These are phyloP conservation scores for Phytopythium oedochilum DNA, from an alignment of 352 stramenopile species.

Conservation along the genomic window DNA sequence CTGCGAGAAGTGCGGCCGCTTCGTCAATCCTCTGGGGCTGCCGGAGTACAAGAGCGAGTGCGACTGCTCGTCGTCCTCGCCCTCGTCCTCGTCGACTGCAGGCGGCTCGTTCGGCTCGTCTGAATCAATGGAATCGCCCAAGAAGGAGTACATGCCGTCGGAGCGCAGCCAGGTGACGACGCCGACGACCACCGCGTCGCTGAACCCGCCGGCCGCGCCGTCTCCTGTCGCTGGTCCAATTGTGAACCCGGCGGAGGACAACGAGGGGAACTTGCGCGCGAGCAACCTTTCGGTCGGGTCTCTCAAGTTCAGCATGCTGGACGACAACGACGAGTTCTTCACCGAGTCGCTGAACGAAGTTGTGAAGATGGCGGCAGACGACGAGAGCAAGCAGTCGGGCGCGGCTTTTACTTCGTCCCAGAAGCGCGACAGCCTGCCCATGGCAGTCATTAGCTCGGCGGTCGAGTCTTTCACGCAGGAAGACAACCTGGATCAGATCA, in stretches of 20 bases:
- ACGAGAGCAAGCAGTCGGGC: background rate
- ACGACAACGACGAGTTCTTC: constrained; percentile 66
- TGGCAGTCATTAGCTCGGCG: constrained; percentile 55
- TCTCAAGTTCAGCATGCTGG: constrained; percentile 68
- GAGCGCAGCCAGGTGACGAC: constrained; percentile 26
- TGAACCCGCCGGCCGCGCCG: constrained; percentile 24
- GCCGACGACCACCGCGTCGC: constrained; percentile 16
- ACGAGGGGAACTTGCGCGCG: constrained; percentile 25
- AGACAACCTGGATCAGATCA: constrained; percentile 72
- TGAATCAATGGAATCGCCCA: constrained; percentile 17
- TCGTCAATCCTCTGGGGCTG: constrained; percentile 77
- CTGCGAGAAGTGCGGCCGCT: constrained; percentile 71
- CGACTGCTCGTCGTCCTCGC: constrained; percentile 21
- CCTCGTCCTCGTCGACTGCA: constrained; percentile 5
- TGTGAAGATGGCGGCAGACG: constrained; percentile 27
- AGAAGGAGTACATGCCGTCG: constrained; percentile 30
- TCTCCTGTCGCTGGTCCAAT: constrained; percentile 21
- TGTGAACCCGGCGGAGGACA: constrained; percentile 26
- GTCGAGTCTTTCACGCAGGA: constrained; percentile 74
- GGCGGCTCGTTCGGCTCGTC: constrained; percentile 16
- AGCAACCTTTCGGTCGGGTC: constrained; percentile 70
- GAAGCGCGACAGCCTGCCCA: constrained; percentile 65
- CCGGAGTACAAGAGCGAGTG: constrained; percentile 75
- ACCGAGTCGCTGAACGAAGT: constrained; percentile 46
- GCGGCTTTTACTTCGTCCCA: constrained; percentile 13